A percentile compares a stretch with the other conserved stretches of the same genome.
phyloP scores from a whole-genome alignment of 1,284 basidiomycete species.

The Schizophyllum amplum region DNA sequence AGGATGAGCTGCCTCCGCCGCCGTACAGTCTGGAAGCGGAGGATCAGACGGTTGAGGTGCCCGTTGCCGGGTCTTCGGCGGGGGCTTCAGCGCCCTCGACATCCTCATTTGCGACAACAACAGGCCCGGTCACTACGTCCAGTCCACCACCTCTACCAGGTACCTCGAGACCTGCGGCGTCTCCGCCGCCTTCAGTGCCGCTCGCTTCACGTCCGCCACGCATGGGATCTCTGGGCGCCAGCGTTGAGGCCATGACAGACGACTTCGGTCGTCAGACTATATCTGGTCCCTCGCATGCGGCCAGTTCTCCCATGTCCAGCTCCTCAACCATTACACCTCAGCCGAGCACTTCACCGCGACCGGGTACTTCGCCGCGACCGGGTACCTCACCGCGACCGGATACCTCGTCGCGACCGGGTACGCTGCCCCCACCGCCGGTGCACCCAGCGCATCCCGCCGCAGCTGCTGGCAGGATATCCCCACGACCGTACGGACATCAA shows the following conservation, averaged over 20 bases:
- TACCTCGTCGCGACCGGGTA: too few relatives aligned
- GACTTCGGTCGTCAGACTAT: background rate
- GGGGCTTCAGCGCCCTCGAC: too few relatives aligned
- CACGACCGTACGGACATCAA: background rate
- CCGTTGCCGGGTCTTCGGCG: background rate
- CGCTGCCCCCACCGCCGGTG: background rate
- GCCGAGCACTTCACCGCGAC: background rate
- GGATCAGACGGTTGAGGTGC: constrained; percentile 11
- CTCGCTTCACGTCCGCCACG: background rate
- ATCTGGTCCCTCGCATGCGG: background rate
- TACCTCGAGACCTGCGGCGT: background rate
- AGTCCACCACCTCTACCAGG: background rate
- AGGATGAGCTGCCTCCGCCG: constrained; percentile 55
- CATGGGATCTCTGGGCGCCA: background rate
- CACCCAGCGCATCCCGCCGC: background rate
- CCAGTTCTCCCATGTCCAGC: background rate
- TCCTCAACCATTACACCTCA: background rate
- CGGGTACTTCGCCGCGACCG: background rate
- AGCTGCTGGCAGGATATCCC: background rate
- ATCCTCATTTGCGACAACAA: background rate
- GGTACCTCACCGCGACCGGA: background rate
- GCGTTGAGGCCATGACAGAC: background rate
- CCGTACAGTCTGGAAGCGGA: constrained; percentile 56
- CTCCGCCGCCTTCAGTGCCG: background rate
- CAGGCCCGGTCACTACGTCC: background rate